Base-by-base conservation (phyloP, 768 basidiomycete species). In the Amanita phalloides region DNA sequence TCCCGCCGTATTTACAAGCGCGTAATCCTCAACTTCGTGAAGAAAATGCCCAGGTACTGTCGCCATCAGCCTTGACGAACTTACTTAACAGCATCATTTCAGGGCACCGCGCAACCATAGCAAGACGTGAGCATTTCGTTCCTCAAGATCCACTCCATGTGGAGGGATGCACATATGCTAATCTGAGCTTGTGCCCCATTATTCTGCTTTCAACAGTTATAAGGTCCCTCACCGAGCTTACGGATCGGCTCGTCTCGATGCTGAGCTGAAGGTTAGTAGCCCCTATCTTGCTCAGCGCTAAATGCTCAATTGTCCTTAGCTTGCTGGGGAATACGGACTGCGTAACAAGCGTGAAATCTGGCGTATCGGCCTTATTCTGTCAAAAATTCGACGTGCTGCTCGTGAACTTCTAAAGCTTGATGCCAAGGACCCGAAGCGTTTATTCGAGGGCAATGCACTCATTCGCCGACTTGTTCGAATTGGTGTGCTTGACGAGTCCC, bases 261-360 rank as follows among this genome's bases (percentile, higher is more conserved):
- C 90, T 61, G 96, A 99, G 81, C 82, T 99, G 70, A 98, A 98
- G 89, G 93, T 93, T 64, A 54, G 61, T 55, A 30, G 49, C n/a
- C 23, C 28, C 50, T 39, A 28, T 33, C 51, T 43, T 21, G 13
- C 10, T 26, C 44, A 36, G 47, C 39, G 4, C 36, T n/a, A 41
- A 35, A 6, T 10, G 2, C 21, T 54, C 39, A 36, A 33, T 33
- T 39, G 41, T 10, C 6, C 13, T 49, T 62, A 96, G 95, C 94
- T 98, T 71, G 95, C 94, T 49, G 95, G 96, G 72, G 96, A 99
- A 75, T 98, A 94, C 78, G 96, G 96, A 70, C 90, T 98, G 68
- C 90, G 94, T 71, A 98, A 97, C 89, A 99, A 99, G 81, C 89
- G 95, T 68, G 96, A 99, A 76, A 96, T 98, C 77, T 99, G 95